These are phyloP conservation scores for Meyerozyma athensensis DNA, from an alignment of 1,139 yeast species.

Conservation along the genomic window DNA sequence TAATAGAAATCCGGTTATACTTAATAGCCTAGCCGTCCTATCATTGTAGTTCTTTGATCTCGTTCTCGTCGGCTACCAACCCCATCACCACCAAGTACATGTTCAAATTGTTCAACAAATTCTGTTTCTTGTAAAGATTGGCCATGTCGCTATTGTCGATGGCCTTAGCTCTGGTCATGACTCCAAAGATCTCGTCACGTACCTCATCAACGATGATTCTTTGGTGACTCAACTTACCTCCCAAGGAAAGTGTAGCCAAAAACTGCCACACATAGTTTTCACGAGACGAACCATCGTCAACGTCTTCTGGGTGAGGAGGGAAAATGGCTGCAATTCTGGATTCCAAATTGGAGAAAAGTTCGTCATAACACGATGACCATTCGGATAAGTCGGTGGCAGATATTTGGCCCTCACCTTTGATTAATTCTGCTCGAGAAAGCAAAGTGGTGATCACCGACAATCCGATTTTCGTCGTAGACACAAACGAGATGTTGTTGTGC, in stretches of 20 bases:
- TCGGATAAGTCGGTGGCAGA: conserved; percentile 57
- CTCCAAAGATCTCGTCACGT: conserved; percentile 88
- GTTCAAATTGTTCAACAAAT: conserved; percentile 76
- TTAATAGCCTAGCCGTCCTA: neutral
- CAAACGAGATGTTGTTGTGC: conserved; percentile 66
- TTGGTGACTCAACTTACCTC: conserved; percentile 91
- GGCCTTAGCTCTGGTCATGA: conserved; percentile 77
- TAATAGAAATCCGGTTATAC: neutral
- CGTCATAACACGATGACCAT: conserved; percentile 84
- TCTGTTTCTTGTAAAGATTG: conserved; percentile 53
- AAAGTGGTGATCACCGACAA: conserved; percentile 82
- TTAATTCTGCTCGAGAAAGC: conserved; percentile 87
- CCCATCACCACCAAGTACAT: conserved; percentile 96
- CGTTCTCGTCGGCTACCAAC: conserved; percentile 74
- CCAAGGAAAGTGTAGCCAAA: conserved; percentile 87
- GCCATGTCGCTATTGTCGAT: conserved; percentile 51
- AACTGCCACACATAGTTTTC: conserved; percentile 90
- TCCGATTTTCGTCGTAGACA: conserved; percentile 82
- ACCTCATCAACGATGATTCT: conserved; percentile 93
- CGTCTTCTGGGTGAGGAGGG: conserved; percentile 61
- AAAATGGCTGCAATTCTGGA: conserved; percentile 74
- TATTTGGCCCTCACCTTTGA: conserved; percentile 72
- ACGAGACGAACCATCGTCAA: conserved; percentile 61
- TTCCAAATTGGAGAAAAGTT: conserved; percentile 73
- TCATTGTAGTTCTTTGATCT: conserved; percentile 46